Evolutionary conservation across 768 basidiomycete genomes (phyloP).

Genomic region (Pisolithus sp.): DNA sequence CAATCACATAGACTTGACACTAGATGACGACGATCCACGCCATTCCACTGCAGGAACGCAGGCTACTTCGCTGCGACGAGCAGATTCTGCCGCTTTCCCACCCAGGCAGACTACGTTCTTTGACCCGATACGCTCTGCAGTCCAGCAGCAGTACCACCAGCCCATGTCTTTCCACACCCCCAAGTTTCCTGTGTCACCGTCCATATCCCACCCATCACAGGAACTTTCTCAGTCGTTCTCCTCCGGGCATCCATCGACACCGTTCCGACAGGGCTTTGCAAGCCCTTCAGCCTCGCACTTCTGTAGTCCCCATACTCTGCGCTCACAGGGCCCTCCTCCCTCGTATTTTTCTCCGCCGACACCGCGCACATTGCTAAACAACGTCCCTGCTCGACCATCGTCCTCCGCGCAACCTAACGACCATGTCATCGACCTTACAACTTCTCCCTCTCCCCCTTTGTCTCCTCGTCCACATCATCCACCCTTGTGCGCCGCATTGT

Average conservation of each 20-base stretch:
- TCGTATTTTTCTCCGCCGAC: conserved; percentile 24
- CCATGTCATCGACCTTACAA: conserved; percentile 73
- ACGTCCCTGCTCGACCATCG: conserved; percentile 12
- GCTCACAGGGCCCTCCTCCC: conserved; percentile 21
- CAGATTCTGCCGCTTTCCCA: conserved; percentile 21
- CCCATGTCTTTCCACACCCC: conserved; percentile 22
- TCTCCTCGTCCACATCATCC: conserved; percentile 28
- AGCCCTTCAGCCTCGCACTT: conserved; percentile 36
- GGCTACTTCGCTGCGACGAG: conserved; percentile 30
- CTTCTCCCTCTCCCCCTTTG: conserved; percentile 51
- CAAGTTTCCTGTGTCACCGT: conserved; percentile 17
- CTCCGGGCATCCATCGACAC: conserved; percentile 12
- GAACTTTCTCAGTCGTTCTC: conserved; percentile 8
- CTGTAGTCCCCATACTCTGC: conserved; percentile 16
- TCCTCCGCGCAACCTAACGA: conserved; percentile 26
- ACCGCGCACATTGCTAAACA: conserved; percentile 17
- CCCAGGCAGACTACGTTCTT: conserved; percentile 9
- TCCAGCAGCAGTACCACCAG: conserved; percentile 14
- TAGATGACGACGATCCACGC: conserved; percentile 52
- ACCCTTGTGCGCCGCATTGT: conserved; percentile 28
- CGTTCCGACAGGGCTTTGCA: conserved; percentile 49
- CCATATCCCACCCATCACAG: conserved; percentile 11
- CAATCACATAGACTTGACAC: conserved; percentile 64
- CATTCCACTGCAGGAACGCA: conserved; percentile 23
- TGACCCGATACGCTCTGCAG: conserved; percentile 17